Evolutionary conservation across 768 basidiomycete species (phyloP).

Genomic region (Fibroporia radiculosa): DNA sequence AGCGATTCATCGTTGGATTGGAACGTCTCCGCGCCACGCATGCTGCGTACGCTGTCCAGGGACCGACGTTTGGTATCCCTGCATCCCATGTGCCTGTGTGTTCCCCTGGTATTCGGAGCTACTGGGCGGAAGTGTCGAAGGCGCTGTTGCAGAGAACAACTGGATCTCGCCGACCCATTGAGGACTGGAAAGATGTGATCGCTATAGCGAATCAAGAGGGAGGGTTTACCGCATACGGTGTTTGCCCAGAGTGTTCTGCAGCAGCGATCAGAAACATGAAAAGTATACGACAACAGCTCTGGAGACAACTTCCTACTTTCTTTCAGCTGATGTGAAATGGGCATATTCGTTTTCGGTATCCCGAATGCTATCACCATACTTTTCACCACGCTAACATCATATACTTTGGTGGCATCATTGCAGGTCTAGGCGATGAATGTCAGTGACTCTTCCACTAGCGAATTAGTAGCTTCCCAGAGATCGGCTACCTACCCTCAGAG

Average conservation of each 20-base stretch:
- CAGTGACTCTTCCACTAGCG: too few species aligned
- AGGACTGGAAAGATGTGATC: conserved; percentile 10
- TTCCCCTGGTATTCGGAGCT: neutral
- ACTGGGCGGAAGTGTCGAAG: neutral
- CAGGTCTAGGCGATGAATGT: too few species aligned
- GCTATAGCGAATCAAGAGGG: neutral
- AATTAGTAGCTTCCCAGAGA: too few species aligned
- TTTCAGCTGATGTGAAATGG: conserved; percentile 11
- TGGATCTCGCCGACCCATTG: conserved; percentile 8
- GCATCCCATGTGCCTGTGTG: neutral
- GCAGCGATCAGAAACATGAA: conserved; percentile 2
- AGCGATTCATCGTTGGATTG: conserved; percentile 17
- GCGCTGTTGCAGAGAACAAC: neutral
- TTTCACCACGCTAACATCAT: too few species aligned
- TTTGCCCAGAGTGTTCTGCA: conserved; percentile 8
- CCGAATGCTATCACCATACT: too few species aligned
- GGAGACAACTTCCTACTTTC: conserved; percentile 7
- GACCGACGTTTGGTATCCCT: neutral
- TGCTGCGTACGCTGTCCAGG: conserved; percentile 1
- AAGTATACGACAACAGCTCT: conserved; percentile 4
- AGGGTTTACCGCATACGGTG: neutral
- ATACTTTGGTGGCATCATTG: too few species aligned
- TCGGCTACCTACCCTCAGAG: too few species aligned
- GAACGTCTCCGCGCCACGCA: conserved; percentile 14
- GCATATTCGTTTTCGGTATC: too few species aligned